Percentiles rank a stretch among this genome's conserved stretches.
Conservation (phyloP, 1,284 basidiomycete genomes). For the Ustilago crameri region DNA sequence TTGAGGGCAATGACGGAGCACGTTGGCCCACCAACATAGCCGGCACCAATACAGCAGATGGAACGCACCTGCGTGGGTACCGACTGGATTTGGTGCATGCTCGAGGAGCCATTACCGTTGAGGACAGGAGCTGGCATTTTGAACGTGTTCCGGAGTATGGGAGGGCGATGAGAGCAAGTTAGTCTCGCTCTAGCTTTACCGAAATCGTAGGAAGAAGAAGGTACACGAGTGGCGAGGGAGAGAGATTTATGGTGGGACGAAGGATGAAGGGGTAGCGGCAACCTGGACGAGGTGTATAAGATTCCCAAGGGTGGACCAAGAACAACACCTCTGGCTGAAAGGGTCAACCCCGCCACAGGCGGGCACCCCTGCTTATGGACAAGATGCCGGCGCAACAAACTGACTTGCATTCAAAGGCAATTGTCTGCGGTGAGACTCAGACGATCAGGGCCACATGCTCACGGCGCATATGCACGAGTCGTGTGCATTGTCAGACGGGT, state of each 20-base stretch:
- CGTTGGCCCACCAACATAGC: constrained; percentile 83
- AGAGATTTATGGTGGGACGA: neutral
- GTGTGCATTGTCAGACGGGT: neutral
- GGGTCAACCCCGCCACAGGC: neutral
- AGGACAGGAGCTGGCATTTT: constrained; percentile 21
- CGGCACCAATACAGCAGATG: constrained; percentile 80
- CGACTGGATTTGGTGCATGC: constrained; percentile 27
- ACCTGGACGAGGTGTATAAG: neutral
- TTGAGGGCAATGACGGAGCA: constrained; percentile 94
- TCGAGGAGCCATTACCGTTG: constrained; percentile 30
- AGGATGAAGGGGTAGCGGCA: neutral
- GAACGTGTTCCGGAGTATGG: neutral
- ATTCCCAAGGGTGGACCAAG: neutral
- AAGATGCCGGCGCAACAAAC: neutral
- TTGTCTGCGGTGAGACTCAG: neutral
- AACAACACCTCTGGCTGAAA: constrained; percentile 1
- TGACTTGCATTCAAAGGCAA: neutral
- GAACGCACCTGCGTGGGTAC: constrained; percentile 39
- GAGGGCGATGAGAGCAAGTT: neutral
- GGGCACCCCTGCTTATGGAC: neutral
- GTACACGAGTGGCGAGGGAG: neutral
- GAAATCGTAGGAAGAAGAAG: neutral
- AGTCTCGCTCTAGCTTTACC: neutral
- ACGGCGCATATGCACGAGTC: constrained; percentile 2
- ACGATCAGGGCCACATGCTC: constrained; percentile 14